Percentiles rank a stretch among this genome's conserved stretches.
Conservation (phyloP, 306 rosid species). For the Quercus variabilis region DNA sequence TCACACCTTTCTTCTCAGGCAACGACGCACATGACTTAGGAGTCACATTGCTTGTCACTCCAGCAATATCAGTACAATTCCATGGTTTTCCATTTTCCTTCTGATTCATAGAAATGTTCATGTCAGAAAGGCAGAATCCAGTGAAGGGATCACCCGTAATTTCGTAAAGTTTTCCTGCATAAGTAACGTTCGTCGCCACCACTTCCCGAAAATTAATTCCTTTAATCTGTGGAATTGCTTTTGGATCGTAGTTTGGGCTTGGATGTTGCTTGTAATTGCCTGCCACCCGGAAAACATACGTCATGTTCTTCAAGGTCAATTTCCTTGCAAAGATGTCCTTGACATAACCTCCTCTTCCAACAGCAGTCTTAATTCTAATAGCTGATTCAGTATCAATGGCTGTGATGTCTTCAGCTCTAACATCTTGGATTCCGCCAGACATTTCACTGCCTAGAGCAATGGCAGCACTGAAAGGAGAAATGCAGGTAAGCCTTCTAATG, state of each 20-base stretch:
- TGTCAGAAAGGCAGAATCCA: slow-evolving; percentile 61
- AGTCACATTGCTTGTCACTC: too few relatives aligned
- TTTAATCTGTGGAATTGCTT: slow-evolving; percentile 48
- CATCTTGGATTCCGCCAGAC: slow-evolving; percentile 77
- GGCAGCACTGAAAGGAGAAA: slow-evolving; percentile 58
- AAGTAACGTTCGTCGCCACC: slow-evolving; percentile 45
- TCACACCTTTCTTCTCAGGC: too few relatives aligned
- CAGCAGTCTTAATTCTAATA: slow-evolving; percentile 56
- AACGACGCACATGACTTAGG: too few relatives aligned
- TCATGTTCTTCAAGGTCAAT: slow-evolving; percentile 49
- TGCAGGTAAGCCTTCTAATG: slow-evolving; percentile 52
- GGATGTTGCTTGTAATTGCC: slow-evolving; percentile 60
- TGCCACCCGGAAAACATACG: slow-evolving; percentile 65
- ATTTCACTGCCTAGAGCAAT: slow-evolving; percentile 87
- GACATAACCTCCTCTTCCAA: slow-evolving; percentile 67
- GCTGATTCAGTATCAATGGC: slow-evolving; percentile 60
- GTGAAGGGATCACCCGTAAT: slow-evolving; percentile 43
- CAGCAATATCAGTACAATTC: too few relatives aligned
- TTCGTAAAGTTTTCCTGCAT: slow-evolving; percentile 48
- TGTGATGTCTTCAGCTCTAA: slow-evolving; percentile 53
- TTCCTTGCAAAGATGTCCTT: slow-evolving; percentile 53
- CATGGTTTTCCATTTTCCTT: too few relatives aligned
- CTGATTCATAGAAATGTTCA: slow-evolving; percentile 11
- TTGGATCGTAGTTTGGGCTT: slow-evolving; percentile 36
- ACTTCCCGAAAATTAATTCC: slow-evolving; percentile 50